A percentile compares a stretch with the other conserved stretches of the same genome.
These are phyloP conservation scores for Pythium monospermum DNA, from an alignment of 352 stramenopile species.

Conservation along the genomic window DNA sequence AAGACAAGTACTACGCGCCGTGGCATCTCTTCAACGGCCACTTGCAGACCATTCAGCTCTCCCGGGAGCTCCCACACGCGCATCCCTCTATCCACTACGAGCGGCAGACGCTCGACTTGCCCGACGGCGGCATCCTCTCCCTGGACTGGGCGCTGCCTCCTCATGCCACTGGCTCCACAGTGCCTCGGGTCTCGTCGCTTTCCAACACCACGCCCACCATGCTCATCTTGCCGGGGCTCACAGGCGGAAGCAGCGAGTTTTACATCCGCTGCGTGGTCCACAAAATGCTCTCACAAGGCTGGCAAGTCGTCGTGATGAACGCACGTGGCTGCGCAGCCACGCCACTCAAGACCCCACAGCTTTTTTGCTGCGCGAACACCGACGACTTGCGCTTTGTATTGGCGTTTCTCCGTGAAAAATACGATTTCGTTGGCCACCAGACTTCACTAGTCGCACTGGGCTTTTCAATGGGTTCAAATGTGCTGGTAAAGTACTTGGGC, in stretches of 20 bases:
- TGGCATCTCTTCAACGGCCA: conserved; percentile 64
- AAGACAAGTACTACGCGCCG: conserved; percentile 42
- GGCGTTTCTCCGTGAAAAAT: conserved; percentile 28
- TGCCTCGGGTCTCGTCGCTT: conserved; percentile 23
- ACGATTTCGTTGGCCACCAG: conserved; percentile 33
- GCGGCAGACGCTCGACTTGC: conserved; percentile 54
- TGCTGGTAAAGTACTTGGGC: conserved; percentile 73
- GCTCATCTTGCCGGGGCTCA: conserved; percentile 54
- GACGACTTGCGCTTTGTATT: conserved; percentile 52
- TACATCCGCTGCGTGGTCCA: conserved; percentile 58
- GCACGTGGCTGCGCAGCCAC: conserved; percentile 62
- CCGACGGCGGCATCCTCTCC: conserved; percentile 60
- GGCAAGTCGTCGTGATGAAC: conserved; percentile 75
- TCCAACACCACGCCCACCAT: conserved; percentile 32
- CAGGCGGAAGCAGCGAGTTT: conserved; percentile 53
- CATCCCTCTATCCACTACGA: conserved; percentile 39
- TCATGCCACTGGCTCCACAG: conserved; percentile 5
- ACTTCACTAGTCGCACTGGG: conserved; percentile 42
- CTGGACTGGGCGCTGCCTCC: conserved; percentile 65
- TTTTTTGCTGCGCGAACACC: conserved; percentile 73
- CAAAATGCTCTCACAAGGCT: conserved; percentile 31
- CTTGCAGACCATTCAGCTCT: conserved; percentile 51
- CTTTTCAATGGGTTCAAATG: conserved; percentile 72
- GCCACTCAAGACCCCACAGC: conserved; percentile 39
- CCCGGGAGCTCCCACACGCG: conserved; percentile 27